Percentiles rank a stretch among this genome's conserved stretches.
phyloP scores from a whole-genome alignment of 768 basidiomycete species.

The Tulasnella sp. region DNA sequence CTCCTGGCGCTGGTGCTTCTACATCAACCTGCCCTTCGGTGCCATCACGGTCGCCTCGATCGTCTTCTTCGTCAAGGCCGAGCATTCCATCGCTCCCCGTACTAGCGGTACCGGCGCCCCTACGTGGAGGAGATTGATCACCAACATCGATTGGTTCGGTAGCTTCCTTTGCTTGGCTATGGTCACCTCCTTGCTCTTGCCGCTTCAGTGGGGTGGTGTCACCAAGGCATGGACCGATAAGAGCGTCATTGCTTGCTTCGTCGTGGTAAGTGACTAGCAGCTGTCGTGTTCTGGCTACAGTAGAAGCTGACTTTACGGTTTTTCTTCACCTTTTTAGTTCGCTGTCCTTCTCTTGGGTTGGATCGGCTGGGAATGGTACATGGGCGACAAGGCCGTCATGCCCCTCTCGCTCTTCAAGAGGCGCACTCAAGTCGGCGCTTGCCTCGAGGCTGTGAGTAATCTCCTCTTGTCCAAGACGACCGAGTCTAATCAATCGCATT shows the following conservation, averaged over 20 bases:
- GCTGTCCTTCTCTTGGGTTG: conserved; percentile 28
- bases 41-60: conserved; percentile 32
- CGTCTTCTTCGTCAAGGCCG: conserved; percentile 30
- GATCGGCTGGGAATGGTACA: conserved; percentile 32
- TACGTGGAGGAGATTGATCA: conserved; percentile 18
- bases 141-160: conserved; percentile 35
- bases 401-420: conserved; percentile 31
- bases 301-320: conserved; percentile 21
- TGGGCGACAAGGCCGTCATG: conserved; percentile 35
- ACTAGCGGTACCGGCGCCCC: conserved; percentile 20
- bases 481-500: no score
- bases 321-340: conserved; percentile 17
- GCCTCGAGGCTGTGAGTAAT: conserved; percentile 25
- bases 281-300: neutral
- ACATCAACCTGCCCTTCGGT: conserved; percentile 30
- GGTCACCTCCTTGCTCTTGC: conserved; percentile 35
- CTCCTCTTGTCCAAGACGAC: no score
- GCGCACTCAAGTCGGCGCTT: conserved; percentile 29
- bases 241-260: conserved; percentile 31
- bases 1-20: conserved; percentile 37
- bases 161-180: conserved; percentile 31
- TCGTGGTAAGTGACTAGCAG: neutral
- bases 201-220: conserved; percentile 39
- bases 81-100: conserved; percentile 24
- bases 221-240: conserved; percentile 34